These are phyloP conservation scores for Aphanoascus verrucosus DNA, from an alignment of 2,329 filamentous ascomycete genomes.

Conservation along the genomic window DNA sequence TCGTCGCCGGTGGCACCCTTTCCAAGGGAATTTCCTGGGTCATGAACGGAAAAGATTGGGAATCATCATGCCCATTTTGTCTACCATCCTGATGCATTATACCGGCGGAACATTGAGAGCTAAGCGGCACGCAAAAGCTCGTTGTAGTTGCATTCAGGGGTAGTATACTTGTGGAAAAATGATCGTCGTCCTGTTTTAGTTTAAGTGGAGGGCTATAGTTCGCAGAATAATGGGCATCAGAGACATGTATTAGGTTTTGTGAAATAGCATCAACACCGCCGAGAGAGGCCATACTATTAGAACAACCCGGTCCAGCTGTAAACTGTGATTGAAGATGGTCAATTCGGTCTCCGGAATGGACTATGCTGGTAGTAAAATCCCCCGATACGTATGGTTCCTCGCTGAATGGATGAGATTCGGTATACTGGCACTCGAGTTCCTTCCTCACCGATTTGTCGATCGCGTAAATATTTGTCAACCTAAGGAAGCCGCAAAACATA, in stretches of 20 bases:
- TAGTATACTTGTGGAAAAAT: background rate
- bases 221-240: background rate
- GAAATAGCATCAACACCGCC: background rate
- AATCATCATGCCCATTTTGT: background rate
- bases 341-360: background rate
- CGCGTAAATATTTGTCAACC: background rate
- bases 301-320: background rate
- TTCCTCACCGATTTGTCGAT: background rate
- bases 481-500: background rate
- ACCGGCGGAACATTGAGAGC: background rate
- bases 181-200: background rate
- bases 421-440: background rate
- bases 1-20: background rate
- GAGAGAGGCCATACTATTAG: background rate
- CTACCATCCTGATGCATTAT: background rate
- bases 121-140: background rate
- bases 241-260: background rate
- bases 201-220: background rate
- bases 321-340: background rate
- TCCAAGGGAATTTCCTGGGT: background rate
- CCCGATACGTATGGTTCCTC: background rate
- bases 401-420: background rate
- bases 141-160: background rate
- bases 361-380: background rate
- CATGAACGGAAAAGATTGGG: background rate